phyloP scores from a whole-genome alignment of 2,329 filamentous ascomycete genomes.

The Trichoderma sp. region DNA sequence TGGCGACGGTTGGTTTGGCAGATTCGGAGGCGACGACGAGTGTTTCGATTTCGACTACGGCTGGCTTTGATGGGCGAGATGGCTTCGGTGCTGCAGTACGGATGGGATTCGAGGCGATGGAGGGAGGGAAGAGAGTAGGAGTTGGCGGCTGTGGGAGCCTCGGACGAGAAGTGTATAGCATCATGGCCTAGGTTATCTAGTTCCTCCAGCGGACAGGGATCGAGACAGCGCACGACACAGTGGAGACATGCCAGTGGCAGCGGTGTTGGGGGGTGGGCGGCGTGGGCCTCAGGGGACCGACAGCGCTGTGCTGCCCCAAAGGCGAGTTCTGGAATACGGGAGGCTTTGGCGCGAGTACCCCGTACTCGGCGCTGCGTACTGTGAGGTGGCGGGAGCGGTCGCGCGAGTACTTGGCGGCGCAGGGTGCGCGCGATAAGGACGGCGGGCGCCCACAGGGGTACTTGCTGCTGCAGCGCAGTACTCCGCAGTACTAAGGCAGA shows the following conservation, averaged over 20 bases:
- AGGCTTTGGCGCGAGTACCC: background rate
- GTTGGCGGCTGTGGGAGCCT: conserved; percentile 17
- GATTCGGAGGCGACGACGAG: background rate
- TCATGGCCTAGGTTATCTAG: conserved; percentile 16
- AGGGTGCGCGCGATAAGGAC: background rate
- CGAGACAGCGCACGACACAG: conserved; percentile 17
- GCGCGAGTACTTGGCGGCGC: background rate
- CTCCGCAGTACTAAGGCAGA: conserved; percentile 9
- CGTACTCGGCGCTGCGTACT: background rate
- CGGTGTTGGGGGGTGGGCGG: conserved; percentile 9
- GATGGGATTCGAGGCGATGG: background rate
- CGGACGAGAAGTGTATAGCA: conserved; percentile 21
- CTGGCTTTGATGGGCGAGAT: background rate
- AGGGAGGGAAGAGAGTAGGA: conserved; percentile 7
- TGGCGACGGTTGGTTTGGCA: conserved; percentile 6
- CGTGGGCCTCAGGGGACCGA: conserved; percentile 16
- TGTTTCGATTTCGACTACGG: conserved; percentile 5
- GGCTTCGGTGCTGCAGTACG: background rate
- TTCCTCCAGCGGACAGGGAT: conserved; percentile 1
- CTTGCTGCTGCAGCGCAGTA: background rate
- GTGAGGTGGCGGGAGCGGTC: background rate
- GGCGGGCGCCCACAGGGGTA: background rate
- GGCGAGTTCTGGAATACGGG: conserved; percentile 23
- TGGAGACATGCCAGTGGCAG: conserved; percentile 24
- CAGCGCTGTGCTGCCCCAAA: background rate